These are phyloP conservation scores for Auriscalpium vulgare DNA, from an alignment of 768 basidiomycete species.

Conservation along the genomic window DNA sequence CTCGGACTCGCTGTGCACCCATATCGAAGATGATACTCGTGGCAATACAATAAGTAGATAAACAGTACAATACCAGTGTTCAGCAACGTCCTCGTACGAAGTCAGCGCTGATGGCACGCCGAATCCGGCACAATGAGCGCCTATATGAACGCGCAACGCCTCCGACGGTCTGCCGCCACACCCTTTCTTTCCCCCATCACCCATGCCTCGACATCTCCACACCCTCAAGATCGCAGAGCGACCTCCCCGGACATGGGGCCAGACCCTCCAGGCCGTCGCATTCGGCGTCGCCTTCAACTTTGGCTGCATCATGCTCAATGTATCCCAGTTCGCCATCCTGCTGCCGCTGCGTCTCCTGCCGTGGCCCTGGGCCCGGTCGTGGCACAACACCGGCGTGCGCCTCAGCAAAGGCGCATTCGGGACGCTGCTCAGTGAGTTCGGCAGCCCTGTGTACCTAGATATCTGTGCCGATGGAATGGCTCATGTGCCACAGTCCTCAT, in stretches of 20 bases:
- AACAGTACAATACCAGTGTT: no score
- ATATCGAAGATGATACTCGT: no score
- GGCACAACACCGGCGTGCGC: slow-evolving; percentile 65
- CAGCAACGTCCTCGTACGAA: no score
- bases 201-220: slow-evolving; percentile 18
- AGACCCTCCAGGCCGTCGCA: slow-evolving; percentile 38
- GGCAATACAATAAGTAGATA: no score
- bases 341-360: slow-evolving; percentile 62
- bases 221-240: slow-evolving; percentile 46
- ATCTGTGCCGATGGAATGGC: neutral
- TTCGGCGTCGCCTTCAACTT: slow-evolving; percentile 53
- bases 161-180: no score
- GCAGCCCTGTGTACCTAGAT: neutral
- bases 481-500: slow-evolving; percentile 48
- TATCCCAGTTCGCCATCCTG: slow-evolving; percentile 63
- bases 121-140: no score
- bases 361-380: slow-evolving; percentile 40
- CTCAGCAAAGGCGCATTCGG: slow-evolving; percentile 83
- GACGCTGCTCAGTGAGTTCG: slow-evolving; percentile 52
- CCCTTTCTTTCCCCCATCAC: no score
- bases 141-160: no score
- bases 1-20: no score
- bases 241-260: slow-evolving; percentile 45
- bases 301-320: slow-evolving; percentile 63
- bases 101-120: no score